These are phyloP conservation scores for Candida golubevii DNA, from an alignment of 805 yeast species.

Conservation along the genomic window DNA sequence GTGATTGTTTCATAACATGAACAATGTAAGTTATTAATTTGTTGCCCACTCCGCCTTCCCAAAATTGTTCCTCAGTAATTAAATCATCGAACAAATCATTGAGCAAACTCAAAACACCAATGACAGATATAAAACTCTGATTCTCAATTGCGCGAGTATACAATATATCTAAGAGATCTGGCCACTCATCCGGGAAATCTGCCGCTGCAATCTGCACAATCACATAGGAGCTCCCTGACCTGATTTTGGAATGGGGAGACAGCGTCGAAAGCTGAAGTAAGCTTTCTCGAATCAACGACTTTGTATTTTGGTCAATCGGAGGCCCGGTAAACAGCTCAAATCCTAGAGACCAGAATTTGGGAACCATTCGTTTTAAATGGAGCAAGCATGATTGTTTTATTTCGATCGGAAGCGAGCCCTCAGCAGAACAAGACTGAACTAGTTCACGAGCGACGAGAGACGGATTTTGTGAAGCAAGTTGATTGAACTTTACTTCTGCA, in stretches of 20 bases:
- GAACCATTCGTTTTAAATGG: conserved; percentile 63
- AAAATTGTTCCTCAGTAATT: conserved; percentile 81
- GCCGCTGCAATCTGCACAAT: conserved; percentile 81
- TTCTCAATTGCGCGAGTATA: conserved; percentile 38
- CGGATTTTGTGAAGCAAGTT: conserved; percentile 45
- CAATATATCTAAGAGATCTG: conserved; percentile 51
- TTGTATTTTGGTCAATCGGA: conserved; percentile 51
- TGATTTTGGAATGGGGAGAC: conserved; percentile 51
- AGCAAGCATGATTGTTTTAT: conserved; percentile 61
- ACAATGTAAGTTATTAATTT: conserved; percentile 50
- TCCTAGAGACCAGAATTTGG: conserved; percentile 78
- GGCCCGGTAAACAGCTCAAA: conserved; percentile 72
- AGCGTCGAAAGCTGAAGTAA: conserved; percentile 46
- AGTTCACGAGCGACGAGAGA: conserved; percentile 42
- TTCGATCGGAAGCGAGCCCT: conserved; percentile 23
- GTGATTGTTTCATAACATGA: conserved; percentile 28
- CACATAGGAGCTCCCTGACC: conserved; percentile 66
- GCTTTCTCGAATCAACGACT: conserved; percentile 45
- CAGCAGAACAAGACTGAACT: conserved; percentile 36
- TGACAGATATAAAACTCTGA: conserved; percentile 27
- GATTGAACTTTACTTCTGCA: conserved; percentile 50
- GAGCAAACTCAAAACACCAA: conserved; percentile 58
- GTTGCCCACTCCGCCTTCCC: conserved; percentile 65
- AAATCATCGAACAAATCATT: conserved; percentile 83
- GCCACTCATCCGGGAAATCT: conserved; percentile 97